Evolutionary conservation across 768 basidiomycete species (phyloP).

Genomic region (Tulasnella sp.): DNA sequence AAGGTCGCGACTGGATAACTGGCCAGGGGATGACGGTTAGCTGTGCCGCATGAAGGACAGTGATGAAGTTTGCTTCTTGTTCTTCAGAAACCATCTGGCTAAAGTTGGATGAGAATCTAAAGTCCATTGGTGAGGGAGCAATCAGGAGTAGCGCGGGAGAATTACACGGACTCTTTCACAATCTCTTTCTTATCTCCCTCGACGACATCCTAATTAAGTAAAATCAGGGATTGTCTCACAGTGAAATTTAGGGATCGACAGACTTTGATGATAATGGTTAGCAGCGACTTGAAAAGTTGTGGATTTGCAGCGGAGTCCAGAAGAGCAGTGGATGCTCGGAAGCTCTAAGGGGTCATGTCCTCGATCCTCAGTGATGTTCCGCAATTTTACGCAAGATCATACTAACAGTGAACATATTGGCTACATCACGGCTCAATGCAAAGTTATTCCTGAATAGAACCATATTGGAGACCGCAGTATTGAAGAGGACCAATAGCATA

Average conservation of each 20-base stretch:
- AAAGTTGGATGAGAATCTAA: conserved; percentile 11
- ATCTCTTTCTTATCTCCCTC: conserved; percentile 49
- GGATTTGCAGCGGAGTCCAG: conserved; percentile 48
- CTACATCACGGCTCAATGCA: conserved; percentile 45
- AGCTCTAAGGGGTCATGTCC: conserved; percentile 11
- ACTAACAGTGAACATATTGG: conserved; percentile 37
- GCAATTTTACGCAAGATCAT: conserved; percentile 42
- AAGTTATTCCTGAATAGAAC: conserved; percentile 56
- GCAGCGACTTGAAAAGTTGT: conserved; percentile 42
- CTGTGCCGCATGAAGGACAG: not conserved
- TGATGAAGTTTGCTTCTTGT: conserved; percentile 14
- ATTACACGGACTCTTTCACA: conserved; percentile 40
- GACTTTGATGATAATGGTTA: conserved; percentile 54
- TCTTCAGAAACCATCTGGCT: conserved; percentile 8
- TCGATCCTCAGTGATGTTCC: not conserved
- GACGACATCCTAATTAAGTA: conserved; percentile 39
- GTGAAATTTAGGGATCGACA: not conserved
- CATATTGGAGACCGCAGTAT: conserved; percentile 50
- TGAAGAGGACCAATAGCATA: conserved; percentile 48
- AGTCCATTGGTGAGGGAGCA: not conserved
- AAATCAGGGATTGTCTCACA: not conserved
- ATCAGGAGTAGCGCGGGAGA: too few relatives aligned
- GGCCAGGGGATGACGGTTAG: conserved; percentile 13
- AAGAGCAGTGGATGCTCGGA: conserved; percentile 25
- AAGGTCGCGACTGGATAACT: conserved; percentile 2